Conservation (phyloP, 2,329 filamentous ascomycete species). For the Malbranchea zuffiana region DNA sequence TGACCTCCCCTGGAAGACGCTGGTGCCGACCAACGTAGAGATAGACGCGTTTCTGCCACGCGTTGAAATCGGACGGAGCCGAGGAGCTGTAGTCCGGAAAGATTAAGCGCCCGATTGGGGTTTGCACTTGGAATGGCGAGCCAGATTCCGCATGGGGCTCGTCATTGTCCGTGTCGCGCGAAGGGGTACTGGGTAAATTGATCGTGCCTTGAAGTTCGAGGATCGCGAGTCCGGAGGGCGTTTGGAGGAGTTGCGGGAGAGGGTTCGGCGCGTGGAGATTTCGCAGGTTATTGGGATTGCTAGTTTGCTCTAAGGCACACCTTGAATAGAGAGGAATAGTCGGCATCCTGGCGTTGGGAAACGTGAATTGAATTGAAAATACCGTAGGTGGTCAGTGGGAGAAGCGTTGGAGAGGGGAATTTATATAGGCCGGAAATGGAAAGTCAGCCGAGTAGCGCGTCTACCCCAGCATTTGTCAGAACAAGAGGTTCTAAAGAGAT, state of each 20-base stretch:
- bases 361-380: neutral
- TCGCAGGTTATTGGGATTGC: slow-evolving; percentile 1
- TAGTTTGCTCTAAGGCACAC: slow-evolving; percentile 10
- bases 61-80: slow-evolving; percentile 37
- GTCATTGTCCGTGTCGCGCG: slow-evolving; percentile 18
- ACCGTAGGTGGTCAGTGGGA: too few relatives aligned
- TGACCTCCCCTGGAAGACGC: slow-evolving; percentile 77
- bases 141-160: slow-evolving; percentile 12
- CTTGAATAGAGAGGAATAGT: slow-evolving; percentile 31
- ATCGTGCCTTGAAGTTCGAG: slow-evolving; percentile 88
- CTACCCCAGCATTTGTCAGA: too few relatives aligned
- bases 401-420: too few relatives aligned
- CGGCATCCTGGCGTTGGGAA: slow-evolving; percentile 33
- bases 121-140: slow-evolving; percentile 25
- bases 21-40: slow-evolving; percentile 84
- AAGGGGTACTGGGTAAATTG: slow-evolving; percentile 50
- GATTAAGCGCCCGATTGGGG: slow-evolving; percentile 58
- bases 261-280: slow-evolving; percentile 43
- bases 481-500: too few relatives aligned
- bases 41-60: slow-evolving; percentile 85
- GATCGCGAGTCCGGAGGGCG: slow-evolving; percentile 77
- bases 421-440: too few relatives aligned
- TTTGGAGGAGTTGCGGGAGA: slow-evolving; percentile 73
- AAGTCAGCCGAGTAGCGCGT: too few relatives aligned
- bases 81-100: slow-evolving; percentile 63